Conservation (phyloP, 2,329 filamentous ascomycete species). For the Cadophora sp. region DNA sequence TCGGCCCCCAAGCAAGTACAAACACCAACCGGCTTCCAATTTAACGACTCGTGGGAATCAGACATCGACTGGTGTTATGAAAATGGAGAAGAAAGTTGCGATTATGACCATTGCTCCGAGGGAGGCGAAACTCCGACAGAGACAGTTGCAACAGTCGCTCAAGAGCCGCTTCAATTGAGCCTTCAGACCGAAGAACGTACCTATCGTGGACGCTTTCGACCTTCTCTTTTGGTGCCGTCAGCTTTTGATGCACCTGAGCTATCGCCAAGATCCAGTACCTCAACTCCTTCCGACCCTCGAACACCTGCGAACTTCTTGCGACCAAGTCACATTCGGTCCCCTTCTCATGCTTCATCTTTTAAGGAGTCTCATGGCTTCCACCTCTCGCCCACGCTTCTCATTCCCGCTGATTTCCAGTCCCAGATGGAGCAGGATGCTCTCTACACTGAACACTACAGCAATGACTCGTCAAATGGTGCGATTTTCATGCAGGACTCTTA, state of each 20-base stretch:
- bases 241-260: slow-evolving; percentile 41
- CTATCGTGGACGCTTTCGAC: slow-evolving; percentile 41
- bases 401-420: slow-evolving; percentile 64
- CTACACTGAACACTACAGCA: slow-evolving; percentile 39
- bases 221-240: slow-evolving; percentile 41
- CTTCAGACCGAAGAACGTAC: slow-evolving; percentile 37
- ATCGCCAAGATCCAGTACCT: slow-evolving; percentile 41
- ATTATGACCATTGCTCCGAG: slow-evolving; percentile 67
- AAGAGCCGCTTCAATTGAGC: slow-evolving; percentile 33
- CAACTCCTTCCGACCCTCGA: slow-evolving; percentile 36
- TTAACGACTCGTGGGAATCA: slow-evolving; percentile 64
- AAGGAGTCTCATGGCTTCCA: slow-evolving; percentile 65
- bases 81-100: slow-evolving; percentile 66
- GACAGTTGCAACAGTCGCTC: slow-evolving; percentile 31
- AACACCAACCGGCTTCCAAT: slow-evolving; percentile 30
- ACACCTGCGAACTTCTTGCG: slow-evolving; percentile 38
- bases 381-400: slow-evolving; percentile 67
- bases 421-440: slow-evolving; percentile 52
- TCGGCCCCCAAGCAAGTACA: slow-evolving; percentile 21
- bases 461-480: slow-evolving; percentile 31
- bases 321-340: slow-evolving; percentile 35
- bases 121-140: slow-evolving; percentile 47
- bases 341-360: slow-evolving; percentile 58
- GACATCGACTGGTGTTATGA: slow-evolving; percentile 76
- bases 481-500: slow-evolving; percentile 39